A percentile compares a stretch with the other conserved stretches of the same genome.
These are phyloP conservation scores for Trichoderma lentiforme DNA, from an alignment of 2,329 filamentous ascomycete genomes.

Conservation along the genomic window DNA sequence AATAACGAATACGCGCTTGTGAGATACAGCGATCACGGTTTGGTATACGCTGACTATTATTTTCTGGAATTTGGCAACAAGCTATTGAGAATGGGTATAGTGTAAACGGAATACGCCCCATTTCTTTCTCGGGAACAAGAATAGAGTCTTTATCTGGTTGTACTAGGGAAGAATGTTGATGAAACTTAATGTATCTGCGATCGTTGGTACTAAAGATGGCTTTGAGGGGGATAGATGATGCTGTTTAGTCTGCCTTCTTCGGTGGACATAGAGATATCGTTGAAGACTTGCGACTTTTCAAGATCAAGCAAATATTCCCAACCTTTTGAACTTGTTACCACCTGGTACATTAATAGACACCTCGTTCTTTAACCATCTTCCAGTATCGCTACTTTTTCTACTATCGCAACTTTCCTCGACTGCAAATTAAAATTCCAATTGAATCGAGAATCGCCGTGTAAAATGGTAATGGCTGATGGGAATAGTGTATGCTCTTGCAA, in stretches of 20 bases:
- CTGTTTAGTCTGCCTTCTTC: neutral
- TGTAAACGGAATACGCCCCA: neutral
- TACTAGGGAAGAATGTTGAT: neutral
- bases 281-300: neutral
- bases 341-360: neutral
- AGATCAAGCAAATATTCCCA: neutral
- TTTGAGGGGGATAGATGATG: neutral
- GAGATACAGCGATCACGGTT: conserved; percentile 37
- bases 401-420: too few species aligned
- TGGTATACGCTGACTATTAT: conserved; percentile 51
- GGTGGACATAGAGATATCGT: neutral
- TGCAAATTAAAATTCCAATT: too few species aligned
- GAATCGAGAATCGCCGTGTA: neutral
- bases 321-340: neutral
- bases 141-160: neutral
- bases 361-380: neutral
- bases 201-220: neutral
- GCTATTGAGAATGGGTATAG: conserved; percentile 33
- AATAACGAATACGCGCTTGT: conserved; percentile 27
- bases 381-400: neutral
- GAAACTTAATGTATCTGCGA: neutral
- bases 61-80: conserved; percentile 46
- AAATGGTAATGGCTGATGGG: neutral
- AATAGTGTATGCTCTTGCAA: neutral
- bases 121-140: neutral